phyloP scores from a whole-genome alignment of 371 early-diverging fungal genomes.

The Chytridium lagenaria region DNA sequence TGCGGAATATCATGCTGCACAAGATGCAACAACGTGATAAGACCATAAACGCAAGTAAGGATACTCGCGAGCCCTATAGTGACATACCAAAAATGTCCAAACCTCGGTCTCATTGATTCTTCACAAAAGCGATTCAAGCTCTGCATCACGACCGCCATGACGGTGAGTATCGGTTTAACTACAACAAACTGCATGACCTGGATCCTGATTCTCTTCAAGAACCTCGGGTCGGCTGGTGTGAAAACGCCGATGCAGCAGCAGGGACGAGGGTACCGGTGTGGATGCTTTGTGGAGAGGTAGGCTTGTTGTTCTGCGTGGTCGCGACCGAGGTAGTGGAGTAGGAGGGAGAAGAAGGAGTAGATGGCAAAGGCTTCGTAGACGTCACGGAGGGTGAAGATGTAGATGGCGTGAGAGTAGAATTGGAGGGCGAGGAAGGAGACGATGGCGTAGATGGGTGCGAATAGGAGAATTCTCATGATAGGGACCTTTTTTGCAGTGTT shows the following conservation, averaged over 20 bases:
- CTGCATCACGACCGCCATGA: slow-evolving; percentile 34
- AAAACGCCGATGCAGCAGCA: slow-evolving; percentile 14
- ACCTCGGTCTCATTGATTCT: slow-evolving; percentile 32
- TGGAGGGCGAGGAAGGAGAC: slow-evolving; percentile 68
- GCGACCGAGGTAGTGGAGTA: slow-evolving; percentile 42
- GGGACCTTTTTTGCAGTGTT: slow-evolving; percentile 34
- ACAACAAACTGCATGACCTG: slow-evolving; percentile 45
- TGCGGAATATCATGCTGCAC: slow-evolving; percentile 44
- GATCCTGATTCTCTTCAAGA: slow-evolving; percentile 32
- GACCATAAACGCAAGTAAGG: slow-evolving; percentile 35
- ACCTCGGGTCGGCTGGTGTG: slow-evolving; percentile 32
- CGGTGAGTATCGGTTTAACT: slow-evolving; percentile 37
- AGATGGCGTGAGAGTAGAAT: slow-evolving; percentile 61
- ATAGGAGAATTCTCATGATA: slow-evolving; percentile 51
- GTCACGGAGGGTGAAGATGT: slow-evolving; percentile 69
- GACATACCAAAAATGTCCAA: slow-evolving; percentile 42
- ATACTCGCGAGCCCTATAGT: slow-evolving; percentile 30
- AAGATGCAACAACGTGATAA: slow-evolving; percentile 39
- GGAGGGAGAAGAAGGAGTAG: slow-evolving; percentile 45
- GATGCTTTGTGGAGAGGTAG: slow-evolving; percentile 22
- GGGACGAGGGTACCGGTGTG: slow-evolving; percentile 24
- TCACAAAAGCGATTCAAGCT: slow-evolving; percentile 24
- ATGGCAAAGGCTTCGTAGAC: slow-evolving; percentile 61
- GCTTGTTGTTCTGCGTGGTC: slow-evolving; percentile 24
- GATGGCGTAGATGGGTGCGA: slow-evolving; percentile 75